Evolutionary conservation across 2,329 filamentous ascomycete species (phyloP).

Genomic region (Colletotrichum nymphaeae): DNA sequence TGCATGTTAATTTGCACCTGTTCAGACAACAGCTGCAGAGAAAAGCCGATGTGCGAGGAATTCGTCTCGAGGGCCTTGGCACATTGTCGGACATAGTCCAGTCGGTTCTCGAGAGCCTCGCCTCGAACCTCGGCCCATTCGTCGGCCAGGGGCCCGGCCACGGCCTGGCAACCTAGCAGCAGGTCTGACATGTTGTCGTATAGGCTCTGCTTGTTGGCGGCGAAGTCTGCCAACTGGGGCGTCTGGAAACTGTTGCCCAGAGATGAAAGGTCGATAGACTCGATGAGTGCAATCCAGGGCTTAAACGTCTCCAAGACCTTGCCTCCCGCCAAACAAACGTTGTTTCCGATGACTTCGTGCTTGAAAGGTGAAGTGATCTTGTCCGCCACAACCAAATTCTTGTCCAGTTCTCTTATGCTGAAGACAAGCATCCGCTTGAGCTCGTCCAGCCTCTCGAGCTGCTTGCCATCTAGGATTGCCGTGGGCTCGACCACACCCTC

Average conservation of each 20-base stretch:
- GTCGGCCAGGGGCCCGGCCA: slow-evolving; percentile 91
- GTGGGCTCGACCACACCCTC: slow-evolving; percentile 79
- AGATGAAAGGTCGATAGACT: slow-evolving; percentile 89
- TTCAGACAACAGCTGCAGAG: slow-evolving; percentile 87
- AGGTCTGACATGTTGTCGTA: slow-evolving; percentile 96
- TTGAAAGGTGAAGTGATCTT: slow-evolving; percentile 83
- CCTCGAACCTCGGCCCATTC: slow-evolving; percentile 96
- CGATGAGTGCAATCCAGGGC: slow-evolving; percentile 88
- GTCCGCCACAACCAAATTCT: slow-evolving; percentile 80
- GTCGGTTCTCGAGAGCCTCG: slow-evolving; percentile 86
- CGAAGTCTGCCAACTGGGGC: slow-evolving; percentile 88
- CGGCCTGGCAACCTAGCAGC: slow-evolving; percentile 85
- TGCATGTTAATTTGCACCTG: slow-evolving; percentile 72
- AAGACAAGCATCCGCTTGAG: slow-evolving; percentile 87
- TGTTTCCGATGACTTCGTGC: slow-evolving; percentile 85
- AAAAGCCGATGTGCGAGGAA: slow-evolving; percentile 88
- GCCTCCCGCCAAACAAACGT: slow-evolving; percentile 80
- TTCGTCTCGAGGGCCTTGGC: slow-evolving; percentile 86
- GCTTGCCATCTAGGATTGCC: slow-evolving; percentile 77
- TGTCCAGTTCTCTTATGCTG: slow-evolving; percentile 87
- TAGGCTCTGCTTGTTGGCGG: slow-evolving; percentile 88
- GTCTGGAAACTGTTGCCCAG: slow-evolving; percentile 84
- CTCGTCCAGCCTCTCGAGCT: slow-evolving; percentile 88
- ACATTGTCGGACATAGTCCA: slow-evolving; percentile 83
- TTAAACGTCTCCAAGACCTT: slow-evolving; percentile 90